Evolutionary conservation across 352 stramenopile genomes (phyloP), one percentile per base, ranked within the genome.

Genomic region (Phytophthora chlamydospora): DNA sequence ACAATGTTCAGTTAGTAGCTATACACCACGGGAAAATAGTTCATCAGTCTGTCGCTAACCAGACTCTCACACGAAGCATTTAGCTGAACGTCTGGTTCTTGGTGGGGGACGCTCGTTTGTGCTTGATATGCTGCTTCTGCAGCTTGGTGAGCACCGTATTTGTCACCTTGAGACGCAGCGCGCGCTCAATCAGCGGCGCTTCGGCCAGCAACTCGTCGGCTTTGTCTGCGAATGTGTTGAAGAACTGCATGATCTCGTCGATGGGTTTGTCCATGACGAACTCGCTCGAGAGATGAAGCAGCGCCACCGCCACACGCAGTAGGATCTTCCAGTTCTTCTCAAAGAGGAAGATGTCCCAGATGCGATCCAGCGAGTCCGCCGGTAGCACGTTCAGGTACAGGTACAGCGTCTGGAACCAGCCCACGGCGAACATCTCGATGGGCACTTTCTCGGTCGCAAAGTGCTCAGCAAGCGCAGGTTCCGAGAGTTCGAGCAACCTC

Each of bases 241-340:
- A 87, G 49, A 94, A 93, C 56, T 88, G 74, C 82, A 93, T 95
- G 31, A 94, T 79, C 53, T 93, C 73, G 62, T 96, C 87, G 36
- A 94, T 95, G 2, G 76, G 69, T 43, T 88, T 84, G 19, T 71
- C 62, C 42, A 86, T 62, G 6, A 96, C 80, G 55, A 84, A 72
- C 7, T 75, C 54, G 21, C 91, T 73, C 8, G 85, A 83, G 10
- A 93, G 52, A 53, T 92, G 75, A 27, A 96, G 50, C 44, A 96
- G 36, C 19, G 84, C 80, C 3, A 96, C 49, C 1, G 87, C 72
- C n/a, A 85, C 63, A 36, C 87, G 85, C 27, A 91, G 68, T 63
- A 93, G 71, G 31, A 96, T 91, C 72, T 96, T 96, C 80, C 80
- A 93, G 63, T 78, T 93, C 53, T 88, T 90, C 36, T 96, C 87